A percentile compares a stretch with the other conserved stretches of the same genome.
These are phyloP conservation scores for Juncus effusus DNA, from an alignment of 176 grass and related monocot genomes.

Conservation along the genomic window DNA sequence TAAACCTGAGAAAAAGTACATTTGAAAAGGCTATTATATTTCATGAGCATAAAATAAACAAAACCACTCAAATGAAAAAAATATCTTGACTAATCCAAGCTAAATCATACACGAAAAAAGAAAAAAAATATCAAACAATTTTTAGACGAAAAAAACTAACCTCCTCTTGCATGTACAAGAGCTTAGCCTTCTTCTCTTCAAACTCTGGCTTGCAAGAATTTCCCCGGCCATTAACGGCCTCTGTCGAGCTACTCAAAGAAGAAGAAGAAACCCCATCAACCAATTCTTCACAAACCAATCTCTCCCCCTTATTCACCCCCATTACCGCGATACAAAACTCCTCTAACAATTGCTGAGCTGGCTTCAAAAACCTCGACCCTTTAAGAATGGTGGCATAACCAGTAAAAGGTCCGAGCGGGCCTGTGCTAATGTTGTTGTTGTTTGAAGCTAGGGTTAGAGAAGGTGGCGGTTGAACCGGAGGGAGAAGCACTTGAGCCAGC, in stretches of 20 bases:
- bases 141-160: conserved; percentile 21
- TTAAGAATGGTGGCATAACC: conserved; percentile 47
- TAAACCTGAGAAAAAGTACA: conserved; percentile 9
- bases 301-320: background rate
- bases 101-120: background rate
- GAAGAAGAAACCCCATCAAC: conserved; percentile 20
- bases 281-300: conserved; percentile 6
- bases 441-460: conserved; percentile 13
- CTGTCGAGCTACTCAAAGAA: conserved; percentile 28
- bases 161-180: conserved; percentile 54
- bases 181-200: conserved; percentile 51
- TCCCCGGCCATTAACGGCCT: background rate
- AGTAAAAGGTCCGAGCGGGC: conserved; percentile 48
- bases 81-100: background rate
- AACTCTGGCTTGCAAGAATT: conserved; percentile 32
- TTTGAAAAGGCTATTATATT: background rate
- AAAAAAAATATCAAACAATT: background rate
- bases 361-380: conserved; percentile 39
- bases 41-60: conserved; percentile 1
- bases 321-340: conserved; percentile 38
- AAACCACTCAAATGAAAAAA: background rate
- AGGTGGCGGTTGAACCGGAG: background rate
- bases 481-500: conserved; percentile 22
- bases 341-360: conserved; percentile 51
- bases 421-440: background rate